Percentiles rank a stretch among this genome's conserved stretches.
These are phyloP conservation scores for Ophiocytium majus DNA, from an alignment of 352 stramenopile genomes.

Conservation along the genomic window DNA sequence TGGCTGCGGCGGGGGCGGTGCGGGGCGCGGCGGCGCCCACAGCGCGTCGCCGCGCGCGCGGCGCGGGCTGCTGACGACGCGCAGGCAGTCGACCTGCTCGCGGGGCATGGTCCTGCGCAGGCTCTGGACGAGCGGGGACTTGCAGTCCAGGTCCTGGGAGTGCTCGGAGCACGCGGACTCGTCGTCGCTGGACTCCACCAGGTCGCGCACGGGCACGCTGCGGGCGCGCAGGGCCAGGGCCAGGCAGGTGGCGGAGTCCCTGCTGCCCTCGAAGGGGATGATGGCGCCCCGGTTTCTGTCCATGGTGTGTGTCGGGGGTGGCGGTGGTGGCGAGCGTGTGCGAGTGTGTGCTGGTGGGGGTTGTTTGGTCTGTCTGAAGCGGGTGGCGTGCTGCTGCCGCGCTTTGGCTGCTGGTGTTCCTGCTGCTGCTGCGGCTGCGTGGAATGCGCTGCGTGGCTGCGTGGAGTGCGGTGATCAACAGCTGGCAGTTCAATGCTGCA, in stretches of 20 bases:
- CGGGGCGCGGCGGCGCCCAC: not conserved
- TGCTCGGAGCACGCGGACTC: constrained; percentile 3
- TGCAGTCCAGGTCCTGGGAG: constrained; percentile 3
- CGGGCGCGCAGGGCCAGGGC: not conserved
- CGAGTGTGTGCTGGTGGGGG: no score
- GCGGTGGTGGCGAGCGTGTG: no score
- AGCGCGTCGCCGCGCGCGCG: not conserved
- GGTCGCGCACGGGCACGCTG: not conserved
- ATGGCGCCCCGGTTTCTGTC: not conserved
- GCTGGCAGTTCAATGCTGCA: no score
- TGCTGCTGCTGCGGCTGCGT: no score
- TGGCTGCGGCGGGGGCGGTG: no score
- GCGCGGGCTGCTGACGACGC: not conserved
- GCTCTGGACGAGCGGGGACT: constrained; percentile 4
- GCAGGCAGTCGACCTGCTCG: constrained; percentile 22
- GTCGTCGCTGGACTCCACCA: constrained; percentile 15
- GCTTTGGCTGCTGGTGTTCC: no score
- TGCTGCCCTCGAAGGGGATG: not conserved
- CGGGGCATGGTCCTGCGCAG: constrained; percentile 3
- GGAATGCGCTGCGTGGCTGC: no score
- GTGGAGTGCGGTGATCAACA: no score
- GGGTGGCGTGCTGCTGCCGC: no score
- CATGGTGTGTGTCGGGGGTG: no score
- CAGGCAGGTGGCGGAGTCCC: no score
- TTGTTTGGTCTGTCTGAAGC: no score